Evolutionary conservation across 805 yeast species (phyloP).

Genomic region (Blastobotrys americana): DNA sequence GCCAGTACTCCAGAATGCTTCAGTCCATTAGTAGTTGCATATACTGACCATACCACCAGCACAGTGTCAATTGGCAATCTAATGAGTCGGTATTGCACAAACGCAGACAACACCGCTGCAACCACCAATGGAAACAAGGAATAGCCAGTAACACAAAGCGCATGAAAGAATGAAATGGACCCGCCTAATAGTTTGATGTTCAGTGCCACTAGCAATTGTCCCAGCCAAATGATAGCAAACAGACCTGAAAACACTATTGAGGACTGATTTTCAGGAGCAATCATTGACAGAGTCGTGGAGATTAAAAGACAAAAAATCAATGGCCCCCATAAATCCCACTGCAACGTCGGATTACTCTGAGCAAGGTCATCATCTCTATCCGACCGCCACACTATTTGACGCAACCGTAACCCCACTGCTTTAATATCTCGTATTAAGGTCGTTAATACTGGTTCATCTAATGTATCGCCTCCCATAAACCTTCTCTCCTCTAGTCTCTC

Average conservation of each 20-base stretch:
- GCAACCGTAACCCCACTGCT: constrained; percentile 38
- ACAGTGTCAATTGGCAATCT: constrained; percentile 42
- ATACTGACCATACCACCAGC: constrained; percentile 55
- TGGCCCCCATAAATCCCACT: constrained; percentile 55
- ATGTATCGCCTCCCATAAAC: constrained; percentile 61
- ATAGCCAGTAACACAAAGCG: constrained; percentile 64
- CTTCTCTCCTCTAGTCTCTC: constrained; percentile 39
- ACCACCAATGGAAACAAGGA: constrained; percentile 58
- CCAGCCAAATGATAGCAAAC: constrained; percentile 57
- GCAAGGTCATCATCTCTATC: constrained; percentile 14
- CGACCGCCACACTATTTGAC: constrained; percentile 39
- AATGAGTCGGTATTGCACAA: constrained; percentile 42
- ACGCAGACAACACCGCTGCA: constrained; percentile 43
- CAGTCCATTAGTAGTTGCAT: constrained; percentile 54
- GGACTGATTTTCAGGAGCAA: constrained; percentile 36
- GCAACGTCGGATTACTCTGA: constrained; percentile 18
- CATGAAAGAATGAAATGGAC: constrained; percentile 57
- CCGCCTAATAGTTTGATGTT: constrained; percentile 60
- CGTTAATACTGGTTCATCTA: constrained; percentile 59
- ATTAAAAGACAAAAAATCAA: constrained; percentile 51
- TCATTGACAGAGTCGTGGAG: constrained; percentile 42
- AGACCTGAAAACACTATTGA: constrained; percentile 59
- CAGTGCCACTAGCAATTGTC: constrained; percentile 52
- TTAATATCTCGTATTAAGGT: constrained; percentile 45
- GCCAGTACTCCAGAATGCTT: constrained; percentile 57